phyloP scores from a whole-genome alignment of 176 grass and related monocot genomes.

The Chloris gayana region DNA sequence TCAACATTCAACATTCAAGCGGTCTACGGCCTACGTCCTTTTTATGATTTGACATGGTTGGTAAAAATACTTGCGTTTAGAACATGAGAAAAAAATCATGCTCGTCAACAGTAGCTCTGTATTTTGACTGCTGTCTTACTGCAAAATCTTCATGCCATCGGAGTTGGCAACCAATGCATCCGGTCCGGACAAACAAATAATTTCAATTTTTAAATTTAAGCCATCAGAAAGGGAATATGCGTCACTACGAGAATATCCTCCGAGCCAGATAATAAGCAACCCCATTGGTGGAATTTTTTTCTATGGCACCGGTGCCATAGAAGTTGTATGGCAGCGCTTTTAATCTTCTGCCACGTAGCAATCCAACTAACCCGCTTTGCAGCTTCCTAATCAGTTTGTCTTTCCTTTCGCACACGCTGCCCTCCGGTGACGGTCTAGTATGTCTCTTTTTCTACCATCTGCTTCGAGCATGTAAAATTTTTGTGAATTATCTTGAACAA shows the following conservation, averaged over 20 bases:
- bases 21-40: not conserved
- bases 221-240: slow-evolving; percentile 1
- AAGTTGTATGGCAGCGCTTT: too few relatives aligned
- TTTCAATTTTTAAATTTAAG: too few relatives aligned
- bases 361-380: too few relatives aligned
- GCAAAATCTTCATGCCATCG: not conserved
- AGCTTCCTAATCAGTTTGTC: too few relatives aligned
- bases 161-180: not conserved
- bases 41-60: not conserved
- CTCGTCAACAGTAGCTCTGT: not conserved
- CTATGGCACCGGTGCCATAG: too few relatives aligned
- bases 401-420: too few relatives aligned
- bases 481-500: too few relatives aligned
- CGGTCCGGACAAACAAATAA: not conserved
- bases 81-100: not conserved
- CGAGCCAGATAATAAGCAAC: not conserved
- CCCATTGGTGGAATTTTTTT: too few relatives aligned
- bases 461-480: too few relatives aligned
- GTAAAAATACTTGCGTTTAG: not conserved
- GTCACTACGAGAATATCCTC: not conserved
- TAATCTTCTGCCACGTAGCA: too few relatives aligned
- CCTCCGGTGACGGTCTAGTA: too few relatives aligned
- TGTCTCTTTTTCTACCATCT: too few relatives aligned
- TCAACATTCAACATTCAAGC: not conserved
- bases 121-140: not conserved